These are phyloP conservation scores for Aspergillus oerlinghausenensis DNA, from an alignment of 2,329 filamentous ascomycete genomes.

Conservation along the genomic window DNA sequence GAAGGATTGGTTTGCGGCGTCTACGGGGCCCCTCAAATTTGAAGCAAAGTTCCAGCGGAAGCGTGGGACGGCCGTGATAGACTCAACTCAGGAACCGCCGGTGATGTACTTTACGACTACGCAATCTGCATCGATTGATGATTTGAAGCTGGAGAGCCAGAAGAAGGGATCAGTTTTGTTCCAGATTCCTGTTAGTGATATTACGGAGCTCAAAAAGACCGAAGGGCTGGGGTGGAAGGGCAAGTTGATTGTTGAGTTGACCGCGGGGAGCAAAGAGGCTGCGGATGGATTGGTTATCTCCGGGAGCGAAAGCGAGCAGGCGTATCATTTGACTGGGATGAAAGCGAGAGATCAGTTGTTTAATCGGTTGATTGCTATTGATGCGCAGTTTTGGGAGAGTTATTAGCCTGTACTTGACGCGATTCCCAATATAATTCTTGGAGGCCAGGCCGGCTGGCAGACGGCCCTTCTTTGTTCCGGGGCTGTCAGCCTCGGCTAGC, in stretches of 20 bases:
- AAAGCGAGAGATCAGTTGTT: slow-evolving; percentile 71
- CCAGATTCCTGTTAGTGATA: slow-evolving; percentile 65
- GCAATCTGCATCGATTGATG: slow-evolving; percentile 28
- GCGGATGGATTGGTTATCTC: slow-evolving; percentile 69
- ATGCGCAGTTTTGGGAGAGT: slow-evolving; percentile 77
- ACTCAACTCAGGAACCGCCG: slow-evolving; percentile 33
- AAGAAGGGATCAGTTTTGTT: slow-evolving; percentile 58
- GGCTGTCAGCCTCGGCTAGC: too few relatives aligned
- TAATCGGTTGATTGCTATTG: slow-evolving; percentile 71
- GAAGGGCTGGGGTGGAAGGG: slow-evolving; percentile 82
- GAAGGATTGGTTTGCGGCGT: slow-evolving; percentile 36
- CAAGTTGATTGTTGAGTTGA: slow-evolving; percentile 77
- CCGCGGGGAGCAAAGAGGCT: slow-evolving; percentile 62
- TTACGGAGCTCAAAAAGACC: slow-evolving; percentile 70
- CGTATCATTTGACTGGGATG: slow-evolving; percentile 65
- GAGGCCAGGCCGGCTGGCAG: too few relatives aligned
- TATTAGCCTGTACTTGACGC: slow-evolving; percentile 46
- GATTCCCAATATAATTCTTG: background rate
- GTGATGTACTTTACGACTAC: slow-evolving; percentile 58
- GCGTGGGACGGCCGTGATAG: slow-evolving; percentile 67
- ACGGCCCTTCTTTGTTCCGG: too few relatives aligned
- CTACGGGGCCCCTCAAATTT: slow-evolving; percentile 71
- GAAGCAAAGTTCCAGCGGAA: slow-evolving; percentile 65
- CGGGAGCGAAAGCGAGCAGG: slow-evolving; percentile 50
- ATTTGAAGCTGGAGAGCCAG: slow-evolving; percentile 46